phyloP scores from a whole-genome alignment of 164 flowering plant species.

The Houttuynia cordata region DNA sequence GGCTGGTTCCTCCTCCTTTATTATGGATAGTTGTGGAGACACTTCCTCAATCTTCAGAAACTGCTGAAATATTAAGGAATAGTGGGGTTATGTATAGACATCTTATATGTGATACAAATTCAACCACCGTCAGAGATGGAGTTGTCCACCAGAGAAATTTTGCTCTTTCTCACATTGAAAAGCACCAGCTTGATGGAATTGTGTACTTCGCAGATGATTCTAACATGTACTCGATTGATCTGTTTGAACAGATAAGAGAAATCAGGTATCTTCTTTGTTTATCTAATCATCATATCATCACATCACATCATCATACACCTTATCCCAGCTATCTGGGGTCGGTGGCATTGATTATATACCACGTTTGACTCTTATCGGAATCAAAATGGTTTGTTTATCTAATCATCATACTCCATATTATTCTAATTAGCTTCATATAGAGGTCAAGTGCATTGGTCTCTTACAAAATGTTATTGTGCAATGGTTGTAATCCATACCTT shows the following conservation, averaged over 20 bases:
- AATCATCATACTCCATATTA: too few species aligned
- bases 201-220: conserved; percentile 80
- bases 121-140: conserved; percentile 31
- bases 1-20: conserved; percentile 51
- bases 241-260: conserved; percentile 59
- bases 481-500: neutral
- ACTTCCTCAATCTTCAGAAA: conserved; percentile 59
- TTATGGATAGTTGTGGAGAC: conserved; percentile 90
- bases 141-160: conserved; percentile 57
- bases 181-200: conserved; percentile 78
- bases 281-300: too few species aligned
- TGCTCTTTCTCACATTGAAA: conserved; percentile 80
- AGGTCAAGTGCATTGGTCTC: neutral
- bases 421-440: too few species aligned
- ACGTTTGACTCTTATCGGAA: too few species aligned
- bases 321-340: too few species aligned
- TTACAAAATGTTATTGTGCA: neutral
- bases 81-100: conserved; percentile 83
- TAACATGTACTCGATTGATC: conserved; percentile 45
- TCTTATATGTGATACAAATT: conserved; percentile 58
- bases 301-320: too few species aligned
- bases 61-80: conserved; percentile 60
- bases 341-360: too few species aligned
- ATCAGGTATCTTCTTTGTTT: conserved; percentile 46
- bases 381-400: neutral